A percentile compares a stretch with the other conserved stretches of the same genome.
Conservation (phyloP, 768 basidiomycete genomes). For the Termitomyces sp. region DNA sequence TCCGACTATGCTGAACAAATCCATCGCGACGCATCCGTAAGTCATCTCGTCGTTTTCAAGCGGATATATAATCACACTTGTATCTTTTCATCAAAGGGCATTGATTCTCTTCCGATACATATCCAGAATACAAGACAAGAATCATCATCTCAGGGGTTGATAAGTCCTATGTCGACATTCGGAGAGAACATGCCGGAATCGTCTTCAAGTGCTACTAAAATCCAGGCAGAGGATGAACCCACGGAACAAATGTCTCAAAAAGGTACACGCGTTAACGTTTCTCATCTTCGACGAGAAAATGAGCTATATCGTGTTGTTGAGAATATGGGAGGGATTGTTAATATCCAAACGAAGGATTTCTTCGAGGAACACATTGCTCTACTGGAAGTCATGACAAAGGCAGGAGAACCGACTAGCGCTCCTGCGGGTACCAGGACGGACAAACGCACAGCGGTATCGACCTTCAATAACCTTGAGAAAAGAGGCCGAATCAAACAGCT, state of each 20-base stretch:
- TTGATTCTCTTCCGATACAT: neutral
- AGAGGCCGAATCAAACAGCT: conserved; percentile 67
- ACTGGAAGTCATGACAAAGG: conserved; percentile 49
- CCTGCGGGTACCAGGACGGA: conserved; percentile 66
- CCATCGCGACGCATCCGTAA: neutral
- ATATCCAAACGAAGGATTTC: conserved; percentile 64
- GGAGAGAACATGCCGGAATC: neutral
- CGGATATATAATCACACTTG: neutral
- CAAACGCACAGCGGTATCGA: conserved; percentile 61
- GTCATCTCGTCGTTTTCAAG: neutral
- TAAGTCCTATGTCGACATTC: neutral
- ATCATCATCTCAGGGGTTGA: neutral
- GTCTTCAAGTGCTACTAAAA: neutral
- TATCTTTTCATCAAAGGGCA: neutral
- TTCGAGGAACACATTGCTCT: conserved; percentile 61
- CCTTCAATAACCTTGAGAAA: conserved; percentile 56
- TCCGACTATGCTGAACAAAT: conserved; percentile 1
- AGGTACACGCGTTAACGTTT: conserved; percentile 56
- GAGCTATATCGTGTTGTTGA: conserved; percentile 69
- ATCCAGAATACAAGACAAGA: neutral
- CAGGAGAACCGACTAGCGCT: conserved; percentile 67
- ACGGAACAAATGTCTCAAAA: conserved; percentile 2
- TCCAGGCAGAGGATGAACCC: neutral
- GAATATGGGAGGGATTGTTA: conserved; percentile 60
- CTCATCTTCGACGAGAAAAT: conserved; percentile 74